Evolutionary conservation across 164 flowering plant genomes (phyloP).

Genomic region (Tinospora cordifolia): DNA sequence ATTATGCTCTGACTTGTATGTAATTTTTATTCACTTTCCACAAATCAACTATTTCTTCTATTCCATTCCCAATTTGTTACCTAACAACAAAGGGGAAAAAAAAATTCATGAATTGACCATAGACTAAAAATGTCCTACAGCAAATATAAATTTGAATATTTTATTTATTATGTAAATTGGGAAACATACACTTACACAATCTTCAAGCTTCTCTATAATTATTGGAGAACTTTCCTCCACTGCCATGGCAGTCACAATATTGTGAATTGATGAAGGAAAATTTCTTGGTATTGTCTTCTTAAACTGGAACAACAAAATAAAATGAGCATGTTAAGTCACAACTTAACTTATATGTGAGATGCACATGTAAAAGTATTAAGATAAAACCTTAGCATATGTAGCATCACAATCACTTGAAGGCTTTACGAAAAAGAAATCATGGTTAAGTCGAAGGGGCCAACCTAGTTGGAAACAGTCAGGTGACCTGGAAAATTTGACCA

Average conservation of each 20-base stretch:
- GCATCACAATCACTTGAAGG: slow-evolving; percentile 16
- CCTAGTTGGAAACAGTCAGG: slow-evolving; percentile 58
- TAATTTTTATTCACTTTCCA: neutral
- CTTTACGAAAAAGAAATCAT: slow-evolving; percentile 39
- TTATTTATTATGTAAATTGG: too few relatives aligned
- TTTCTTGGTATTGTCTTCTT: neutral
- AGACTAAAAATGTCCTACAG: neutral
- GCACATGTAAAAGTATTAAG: slow-evolving; percentile 7
- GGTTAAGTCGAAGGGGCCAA: slow-evolving; percentile 58
- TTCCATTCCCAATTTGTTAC: neutral
- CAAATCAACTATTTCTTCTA: neutral
- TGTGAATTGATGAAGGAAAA: neutral
- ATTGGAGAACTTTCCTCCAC: slow-evolving; percentile 6
- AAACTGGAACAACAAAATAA: neutral
- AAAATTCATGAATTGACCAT: neutral
- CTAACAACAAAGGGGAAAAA: too few relatives aligned
- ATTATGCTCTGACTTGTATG: too few relatives aligned
- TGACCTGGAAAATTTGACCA: slow-evolving; percentile 38
- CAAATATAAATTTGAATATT: neutral
- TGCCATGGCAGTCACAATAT: neutral
- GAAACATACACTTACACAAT: neutral
- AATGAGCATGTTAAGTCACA: neutral
- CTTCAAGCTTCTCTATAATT: neutral
- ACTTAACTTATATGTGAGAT: neutral
- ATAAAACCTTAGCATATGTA: slow-evolving; percentile 17